Evolutionary conservation across 2,329 filamentous ascomycete species (phyloP), one percentile per base, ranked within the genome.

Genomic region (Scleromitrula shiraiana): DNA sequence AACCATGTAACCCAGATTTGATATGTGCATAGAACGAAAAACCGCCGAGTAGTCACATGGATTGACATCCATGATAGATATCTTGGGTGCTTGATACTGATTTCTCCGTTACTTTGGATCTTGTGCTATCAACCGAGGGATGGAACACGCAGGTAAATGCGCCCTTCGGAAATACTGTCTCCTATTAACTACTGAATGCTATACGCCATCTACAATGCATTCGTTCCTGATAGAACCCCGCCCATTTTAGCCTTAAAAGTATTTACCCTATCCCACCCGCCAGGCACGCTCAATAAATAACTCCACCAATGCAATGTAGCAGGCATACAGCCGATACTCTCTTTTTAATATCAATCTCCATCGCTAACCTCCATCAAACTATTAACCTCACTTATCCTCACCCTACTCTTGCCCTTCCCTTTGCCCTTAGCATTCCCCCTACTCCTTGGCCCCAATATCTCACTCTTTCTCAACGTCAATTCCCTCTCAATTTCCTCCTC

Each of bases 331-430:
- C n/a, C n/a, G n/a, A n/a, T n/a, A n/a, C n/a, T n/a, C n/a, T n/a
- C n/a, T n/a, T n/a, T n/a, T n/a, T n/a, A n/a, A n/a, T n/a, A n/a
- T n/a, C n/a, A n/a, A n/a, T 78, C 75, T 46, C 75, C 74, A 58
- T 80, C 77, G 50, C 73, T 75, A 68, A 77, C 68, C 36, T 77
- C 76, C 67, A 80, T 72, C 64, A 76, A 71, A 53, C 69, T 72
- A 49, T 72, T 71, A 46, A 64, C 67, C 38, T 60, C 58, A 14
- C 53, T 58, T 48, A 59, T 52, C 46, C 55, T 65, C 63, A 53
- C 66, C 62, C 54, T 67, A 54, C 43, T 64, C 64, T 60, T 68
- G 50, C 63, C 68, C 59, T 65, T 72, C 23, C 65, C 72, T 63
- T 69, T 77, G 53, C 46, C 58, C 19, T 65, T 53, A 62, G 69